Conservation (phyloP, 208 protist species). For the Phytomonas francai region DNA sequence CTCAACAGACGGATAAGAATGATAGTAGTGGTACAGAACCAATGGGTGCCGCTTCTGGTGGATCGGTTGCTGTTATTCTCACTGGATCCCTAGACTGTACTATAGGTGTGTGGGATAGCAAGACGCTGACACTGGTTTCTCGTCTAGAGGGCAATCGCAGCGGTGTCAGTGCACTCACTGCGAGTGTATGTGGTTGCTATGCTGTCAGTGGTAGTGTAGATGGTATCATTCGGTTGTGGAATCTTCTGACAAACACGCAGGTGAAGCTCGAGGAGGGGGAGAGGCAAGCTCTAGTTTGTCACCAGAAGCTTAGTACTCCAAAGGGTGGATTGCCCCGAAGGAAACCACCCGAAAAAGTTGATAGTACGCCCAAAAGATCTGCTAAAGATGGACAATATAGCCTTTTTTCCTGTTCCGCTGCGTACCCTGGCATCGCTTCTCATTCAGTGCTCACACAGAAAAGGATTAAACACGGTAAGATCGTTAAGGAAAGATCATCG, state of each 20-base stretch:
- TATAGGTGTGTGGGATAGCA: conserved; percentile 56
- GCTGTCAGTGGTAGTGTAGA: conserved; percentile 62
- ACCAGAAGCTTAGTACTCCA: not conserved
- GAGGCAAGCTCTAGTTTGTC: conserved; percentile 10
- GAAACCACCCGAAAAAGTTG: not conserved
- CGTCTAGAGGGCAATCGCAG: conserved; percentile 29
- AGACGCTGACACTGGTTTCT: conserved; percentile 37
- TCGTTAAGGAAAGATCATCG: not conserved
- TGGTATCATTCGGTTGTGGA: conserved; percentile 62
- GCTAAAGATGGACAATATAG: not conserved
- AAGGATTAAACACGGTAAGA: not conserved
- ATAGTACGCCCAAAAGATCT: not conserved
- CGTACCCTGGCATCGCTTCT: not conserved
- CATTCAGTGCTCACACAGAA: not conserved
- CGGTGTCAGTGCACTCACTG: conserved; percentile 36
- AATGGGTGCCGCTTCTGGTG: conserved; percentile 3
- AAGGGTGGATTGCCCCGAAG: not conserved
- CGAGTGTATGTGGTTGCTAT: conserved; percentile 34
- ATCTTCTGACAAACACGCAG: conserved; percentile 28
- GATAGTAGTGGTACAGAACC: not conserved
- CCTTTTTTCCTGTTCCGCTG: not conserved
- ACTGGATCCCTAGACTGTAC: conserved; percentile 50
- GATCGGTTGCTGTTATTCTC: conserved; percentile 27
- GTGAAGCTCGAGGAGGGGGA: conserved; percentile 28
- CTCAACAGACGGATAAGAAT: not conserved